Percentiles rank a stretch among this genome's conserved stretches.
Conservation (phyloP, 768 basidiomycete genomes). For the Tulasnella sp. region DNA sequence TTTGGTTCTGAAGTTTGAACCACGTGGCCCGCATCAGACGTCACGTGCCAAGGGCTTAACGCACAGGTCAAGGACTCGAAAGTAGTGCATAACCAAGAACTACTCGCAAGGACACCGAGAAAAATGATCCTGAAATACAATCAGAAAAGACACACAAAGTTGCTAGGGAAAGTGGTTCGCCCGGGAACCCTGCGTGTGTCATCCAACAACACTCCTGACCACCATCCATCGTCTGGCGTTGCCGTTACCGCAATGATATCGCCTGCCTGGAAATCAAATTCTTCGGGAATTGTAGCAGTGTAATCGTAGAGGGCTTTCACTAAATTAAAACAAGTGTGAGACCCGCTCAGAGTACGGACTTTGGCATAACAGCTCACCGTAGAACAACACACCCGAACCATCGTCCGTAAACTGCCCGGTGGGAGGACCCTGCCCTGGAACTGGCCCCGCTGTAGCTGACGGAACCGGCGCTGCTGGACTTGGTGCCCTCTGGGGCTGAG, state of each 20-base stretch:
- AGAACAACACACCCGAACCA: slow-evolving; percentile 73
- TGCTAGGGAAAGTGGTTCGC: slow-evolving; percentile 74
- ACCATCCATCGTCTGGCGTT: slow-evolving; percentile 96
- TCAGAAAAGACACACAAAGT: slow-evolving; percentile 71
- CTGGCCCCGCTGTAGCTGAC: not conserved
- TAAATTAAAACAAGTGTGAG: slow-evolving; percentile 24
- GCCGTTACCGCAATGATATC: slow-evolving; percentile 93
- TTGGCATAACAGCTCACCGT: slow-evolving; percentile 43
- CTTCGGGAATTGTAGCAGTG: slow-evolving; percentile 70
- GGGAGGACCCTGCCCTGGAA: slow-evolving; percentile 25
- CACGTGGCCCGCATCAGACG: not conserved
- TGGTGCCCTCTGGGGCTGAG: not conserved
- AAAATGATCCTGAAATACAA: not conserved
- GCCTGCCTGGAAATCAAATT: slow-evolving; percentile 90
- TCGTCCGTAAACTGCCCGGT: slow-evolving; percentile 72
- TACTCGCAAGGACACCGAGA: not conserved
- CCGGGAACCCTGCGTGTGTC: slow-evolving; percentile 58
- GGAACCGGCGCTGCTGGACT: not conserved
- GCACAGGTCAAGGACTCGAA: not conserved
- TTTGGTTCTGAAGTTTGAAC: not conserved
- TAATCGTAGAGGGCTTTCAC: slow-evolving; percentile 90
- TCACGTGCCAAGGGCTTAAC: not conserved
- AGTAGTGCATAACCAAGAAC: not conserved
- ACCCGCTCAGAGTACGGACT: not conserved
- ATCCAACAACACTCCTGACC: slow-evolving; percentile 81